These are phyloP conservation scores for Somion occarium DNA, from an alignment of 1,284 basidiomycete genomes.

Conservation along the genomic window DNA sequence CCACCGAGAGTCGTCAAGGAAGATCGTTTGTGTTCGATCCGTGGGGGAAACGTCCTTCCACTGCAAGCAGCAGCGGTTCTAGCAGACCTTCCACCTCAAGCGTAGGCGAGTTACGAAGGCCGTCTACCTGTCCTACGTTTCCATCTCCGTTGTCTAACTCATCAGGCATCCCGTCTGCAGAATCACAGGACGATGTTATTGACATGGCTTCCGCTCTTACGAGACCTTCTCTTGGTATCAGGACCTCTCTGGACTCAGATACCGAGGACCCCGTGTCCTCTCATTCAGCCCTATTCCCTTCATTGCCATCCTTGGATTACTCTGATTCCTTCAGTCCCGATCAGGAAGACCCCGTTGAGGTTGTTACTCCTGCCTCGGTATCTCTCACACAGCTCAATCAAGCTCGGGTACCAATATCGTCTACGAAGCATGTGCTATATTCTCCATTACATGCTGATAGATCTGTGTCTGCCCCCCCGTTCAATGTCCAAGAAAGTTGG, in stretches of 20 bases:
- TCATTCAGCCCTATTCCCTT: background rate
- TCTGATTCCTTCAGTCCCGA: background rate
- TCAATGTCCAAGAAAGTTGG: too few relatives aligned
- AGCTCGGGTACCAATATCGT: background rate
- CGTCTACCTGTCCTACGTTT: background rate
- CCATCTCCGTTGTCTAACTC: background rate
- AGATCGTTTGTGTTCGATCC: background rate
- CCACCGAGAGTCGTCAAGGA: background rate
- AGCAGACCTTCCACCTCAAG: background rate
- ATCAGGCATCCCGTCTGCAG: background rate
- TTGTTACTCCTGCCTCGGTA: background rate
- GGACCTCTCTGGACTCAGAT: background rate
- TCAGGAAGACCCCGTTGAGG: conserved; percentile 38
- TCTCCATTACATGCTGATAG: background rate
- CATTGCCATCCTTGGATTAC: background rate
- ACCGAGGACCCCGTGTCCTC: background rate
- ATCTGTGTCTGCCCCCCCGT: too few relatives aligned
- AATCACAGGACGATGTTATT: background rate
- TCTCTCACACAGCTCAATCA: background rate
- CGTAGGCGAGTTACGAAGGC: background rate
- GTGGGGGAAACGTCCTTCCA: background rate
- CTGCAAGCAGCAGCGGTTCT: background rate
- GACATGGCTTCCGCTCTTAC: background rate
- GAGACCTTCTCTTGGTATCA: background rate
- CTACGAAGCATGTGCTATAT: background rate